Percentiles rank a stretch among this genome's conserved stretches.
Conservation (phyloP, 805 yeast species). For the Yamadazyma takamatsuzukensis region DNA sequence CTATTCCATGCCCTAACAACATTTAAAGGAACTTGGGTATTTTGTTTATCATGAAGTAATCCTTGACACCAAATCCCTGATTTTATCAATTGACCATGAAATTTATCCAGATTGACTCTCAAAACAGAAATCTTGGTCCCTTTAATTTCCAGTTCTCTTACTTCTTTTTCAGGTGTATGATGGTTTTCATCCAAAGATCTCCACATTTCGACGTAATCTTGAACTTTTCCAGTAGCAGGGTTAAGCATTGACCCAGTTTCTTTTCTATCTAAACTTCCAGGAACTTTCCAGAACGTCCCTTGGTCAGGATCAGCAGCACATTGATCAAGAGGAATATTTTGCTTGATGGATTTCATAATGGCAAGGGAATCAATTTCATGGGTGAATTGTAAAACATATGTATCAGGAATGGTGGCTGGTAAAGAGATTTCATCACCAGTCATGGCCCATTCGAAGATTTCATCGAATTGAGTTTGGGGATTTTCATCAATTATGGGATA, state of each 20-base stretch:
- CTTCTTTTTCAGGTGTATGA: constrained; percentile 24
- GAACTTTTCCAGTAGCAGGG: constrained; percentile 37
- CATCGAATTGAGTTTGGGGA: constrained; percentile 14
- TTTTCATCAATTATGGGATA: constrained; percentile 13
- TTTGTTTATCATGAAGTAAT: constrained; percentile 27
- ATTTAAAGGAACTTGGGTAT: constrained; percentile 20
- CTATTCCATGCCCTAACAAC: constrained; percentile 22
- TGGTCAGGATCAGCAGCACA: constrained; percentile 35
- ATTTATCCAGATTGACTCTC: constrained; percentile 17
- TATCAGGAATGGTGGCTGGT: constrained; percentile 21
- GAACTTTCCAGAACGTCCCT: constrained; percentile 42
- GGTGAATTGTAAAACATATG: constrained; percentile 34
- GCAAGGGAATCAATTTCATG: constrained; percentile 43
- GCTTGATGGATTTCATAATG: constrained; percentile 22
- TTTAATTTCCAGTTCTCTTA: constrained; percentile 16
- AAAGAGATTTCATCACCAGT: constrained; percentile 44
- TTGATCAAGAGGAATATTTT: constrained; percentile 28
- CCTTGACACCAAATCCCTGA: constrained; percentile 56
- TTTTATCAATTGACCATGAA: constrained; percentile 43
- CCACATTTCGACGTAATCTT: constrained; percentile 55
- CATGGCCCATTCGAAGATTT: constrained; percentile 55
- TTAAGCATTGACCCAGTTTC: constrained; percentile 52
- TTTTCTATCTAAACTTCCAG: constrained; percentile 36
- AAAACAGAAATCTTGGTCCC: constrained; percentile 17
- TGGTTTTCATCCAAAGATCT: constrained; percentile 41